Evolutionary conservation across 768 basidiomycete genomes (phyloP), one percentile per base, ranked within the genome.

Genomic region (Pleurotus sapidus): DNA sequence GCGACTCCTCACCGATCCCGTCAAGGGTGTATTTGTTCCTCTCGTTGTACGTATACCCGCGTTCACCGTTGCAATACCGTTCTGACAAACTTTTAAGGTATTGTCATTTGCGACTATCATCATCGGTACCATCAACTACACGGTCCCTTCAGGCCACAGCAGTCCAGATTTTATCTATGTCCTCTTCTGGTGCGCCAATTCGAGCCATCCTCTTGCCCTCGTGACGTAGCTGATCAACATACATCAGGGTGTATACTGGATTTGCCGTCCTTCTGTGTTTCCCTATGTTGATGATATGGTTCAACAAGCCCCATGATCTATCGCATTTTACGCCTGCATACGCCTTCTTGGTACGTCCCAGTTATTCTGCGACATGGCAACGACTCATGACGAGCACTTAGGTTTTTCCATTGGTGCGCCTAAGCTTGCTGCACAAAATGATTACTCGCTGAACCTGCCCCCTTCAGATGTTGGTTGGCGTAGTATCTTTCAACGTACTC

Each of bases 251-350:
- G 14, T 81, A 81, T 55, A 72, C 77, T 25, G 58, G 66, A 20
- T 65, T 76, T 7, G 62, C 77, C 1, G 46, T 75, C 23, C 7
- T 71, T 3, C 71, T 76, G 7, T 79, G 74, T 57, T 74, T 80
- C 59, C 74, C 74, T 5, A 79, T 80, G 78, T 63, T 79, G 49
- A 75, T 77, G 73, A 74, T 80, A 45, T 81, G 77, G 77, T 79
- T 75, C 65, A 77, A 77, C 55, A 64, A 75, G 49, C 75, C 78
- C 4, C 78, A 80, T 59, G 77, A 79, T 40, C 55, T 79, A 53
- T 64, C 59, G 11, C 68, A 70, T 18, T 79, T 79, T 59, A 70
- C 70, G 9, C 70, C 72, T 11, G 70, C 68, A 4, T 73, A 68
- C 48, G 72, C 70, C 1, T 74, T 74, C 56, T 60, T 78, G 60